Conservation (phyloP, 2,329 filamentous ascomycete species). For the Sporothrix pallida region DNA sequence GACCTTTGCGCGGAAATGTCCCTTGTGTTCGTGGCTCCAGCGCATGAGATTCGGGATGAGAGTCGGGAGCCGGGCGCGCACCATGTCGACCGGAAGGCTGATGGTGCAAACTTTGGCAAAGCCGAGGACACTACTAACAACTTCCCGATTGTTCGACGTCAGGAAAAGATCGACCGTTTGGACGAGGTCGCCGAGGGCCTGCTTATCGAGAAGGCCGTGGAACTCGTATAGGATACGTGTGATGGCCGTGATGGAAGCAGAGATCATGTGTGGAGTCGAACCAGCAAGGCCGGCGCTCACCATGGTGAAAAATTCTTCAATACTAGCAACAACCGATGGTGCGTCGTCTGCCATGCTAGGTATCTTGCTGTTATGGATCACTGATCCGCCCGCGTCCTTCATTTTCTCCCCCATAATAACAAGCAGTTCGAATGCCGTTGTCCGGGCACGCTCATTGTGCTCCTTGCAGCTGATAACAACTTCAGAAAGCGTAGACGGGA, state of each 20-base stretch:
- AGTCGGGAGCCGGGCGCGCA: constrained; percentile 75
- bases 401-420: constrained; percentile 88
- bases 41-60: constrained; percentile 90
- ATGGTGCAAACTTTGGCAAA: constrained; percentile 97
- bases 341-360: constrained; percentile 84
- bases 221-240: constrained; percentile 95
- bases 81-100: constrained; percentile 76
- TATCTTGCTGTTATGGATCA: constrained; percentile 84
- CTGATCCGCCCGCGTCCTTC: constrained; percentile 66
- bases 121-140: constrained; percentile 90
- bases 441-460: constrained; percentile 92
- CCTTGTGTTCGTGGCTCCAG: constrained; percentile 98
- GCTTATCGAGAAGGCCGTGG: constrained; percentile 68
- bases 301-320: constrained; percentile 99
- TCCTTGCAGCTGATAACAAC: constrained; percentile 97
- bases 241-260: constrained; percentile 92
- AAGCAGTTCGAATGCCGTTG: constrained; percentile 86
- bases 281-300: constrained; percentile 93
- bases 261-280: constrained; percentile 95
- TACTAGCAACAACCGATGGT: constrained; percentile 74
- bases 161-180: constrained; percentile 96
- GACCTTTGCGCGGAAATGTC: constrained; percentile 94
- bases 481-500: constrained; percentile 88
- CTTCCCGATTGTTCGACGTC: constrained; percentile 94
- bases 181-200: constrained; percentile 81